Conservation (phyloP, 2,329 filamentous ascomycete species). For the Colletotrichum graminicola region DNA sequence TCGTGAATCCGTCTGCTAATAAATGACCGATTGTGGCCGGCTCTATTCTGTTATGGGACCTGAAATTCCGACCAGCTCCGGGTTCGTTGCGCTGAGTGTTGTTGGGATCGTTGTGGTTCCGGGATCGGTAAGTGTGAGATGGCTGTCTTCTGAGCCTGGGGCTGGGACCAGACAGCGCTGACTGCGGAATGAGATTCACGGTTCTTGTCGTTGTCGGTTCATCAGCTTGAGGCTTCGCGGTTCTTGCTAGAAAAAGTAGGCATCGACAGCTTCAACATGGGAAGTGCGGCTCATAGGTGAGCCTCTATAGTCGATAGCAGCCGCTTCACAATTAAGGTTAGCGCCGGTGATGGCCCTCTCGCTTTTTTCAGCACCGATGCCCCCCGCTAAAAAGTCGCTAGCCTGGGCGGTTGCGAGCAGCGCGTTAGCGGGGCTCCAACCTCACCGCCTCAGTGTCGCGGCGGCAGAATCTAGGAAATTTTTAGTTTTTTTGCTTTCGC, state of each 20-base stretch:
- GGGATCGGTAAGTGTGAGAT: background rate
- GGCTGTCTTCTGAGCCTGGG: background rate
- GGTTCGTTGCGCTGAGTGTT: background rate
- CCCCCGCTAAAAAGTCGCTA: slow-evolving; percentile 31
- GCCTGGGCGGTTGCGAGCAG: slow-evolving; percentile 4
- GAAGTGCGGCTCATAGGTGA: background rate
- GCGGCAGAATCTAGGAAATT: slow-evolving; percentile 44
- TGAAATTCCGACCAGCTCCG: background rate
- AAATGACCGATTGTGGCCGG: background rate
- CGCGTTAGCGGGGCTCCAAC: slow-evolving; percentile 23
- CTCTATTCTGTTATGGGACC: background rate
- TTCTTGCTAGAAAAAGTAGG: background rate
- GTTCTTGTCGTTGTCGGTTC: background rate
- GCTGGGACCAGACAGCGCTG: background rate
- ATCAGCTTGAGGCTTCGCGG: background rate
- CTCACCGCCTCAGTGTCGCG: slow-evolving; percentile 36
- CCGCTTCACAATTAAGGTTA: slow-evolving; percentile 19
- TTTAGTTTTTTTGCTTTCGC: slow-evolving; percentile 46
- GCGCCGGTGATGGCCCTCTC: slow-evolving; percentile 9
- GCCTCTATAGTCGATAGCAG: background rate
- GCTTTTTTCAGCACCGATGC: slow-evolving; percentile 9
- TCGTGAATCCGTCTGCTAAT: background rate
- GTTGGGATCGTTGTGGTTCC: background rate
- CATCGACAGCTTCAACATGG: background rate
- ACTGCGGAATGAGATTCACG: background rate